phyloP scores from a whole-genome alignment of 805 yeast genomes.

The Nakazawaea ernobii region DNA sequence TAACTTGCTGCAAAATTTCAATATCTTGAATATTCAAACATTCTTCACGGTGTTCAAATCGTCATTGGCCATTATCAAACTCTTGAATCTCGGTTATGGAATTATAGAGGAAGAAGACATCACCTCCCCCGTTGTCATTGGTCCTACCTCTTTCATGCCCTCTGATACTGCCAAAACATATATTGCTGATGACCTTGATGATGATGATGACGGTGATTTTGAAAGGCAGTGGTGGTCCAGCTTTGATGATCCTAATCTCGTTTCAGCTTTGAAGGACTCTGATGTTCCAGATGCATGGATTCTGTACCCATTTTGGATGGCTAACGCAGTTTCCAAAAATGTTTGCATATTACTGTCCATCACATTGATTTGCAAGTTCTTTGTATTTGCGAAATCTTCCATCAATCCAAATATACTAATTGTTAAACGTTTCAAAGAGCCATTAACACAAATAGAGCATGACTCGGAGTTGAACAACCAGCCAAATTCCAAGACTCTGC shows the following conservation, averaged over 20 bases:
- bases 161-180: constrained; percentile 6
- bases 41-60: constrained; percentile 23
- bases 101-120: constrained; percentile 20
- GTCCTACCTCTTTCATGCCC: constrained; percentile 23
- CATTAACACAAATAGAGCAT: not conserved
- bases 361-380: constrained; percentile 5
- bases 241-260: constrained; percentile 1
- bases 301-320: constrained; percentile 3
- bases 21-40: constrained; percentile 15
- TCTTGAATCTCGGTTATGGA: constrained; percentile 36
- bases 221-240: constrained; percentile 1
- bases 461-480: not conserved
- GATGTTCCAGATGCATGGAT: constrained; percentile 10
- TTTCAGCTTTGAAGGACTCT: constrained; percentile 2
- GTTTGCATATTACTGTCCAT: constrained; percentile 6
- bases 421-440: constrained; percentile 1
- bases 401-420: not conserved
- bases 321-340: not conserved
- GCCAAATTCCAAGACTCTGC: not conserved
- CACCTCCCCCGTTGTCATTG: constrained; percentile 21
- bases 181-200: too few species aligned
- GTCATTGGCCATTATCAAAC: constrained; percentile 24
- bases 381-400: not conserved
- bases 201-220: too few species aligned
- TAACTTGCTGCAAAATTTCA: constrained; percentile 20